Percentiles rank a stretch among this genome's conserved stretches.
Evolutionary conservation across 2,329 filamentous ascomycete genomes (phyloP).

Genomic region (Leptographium wingfieldii): DNA sequence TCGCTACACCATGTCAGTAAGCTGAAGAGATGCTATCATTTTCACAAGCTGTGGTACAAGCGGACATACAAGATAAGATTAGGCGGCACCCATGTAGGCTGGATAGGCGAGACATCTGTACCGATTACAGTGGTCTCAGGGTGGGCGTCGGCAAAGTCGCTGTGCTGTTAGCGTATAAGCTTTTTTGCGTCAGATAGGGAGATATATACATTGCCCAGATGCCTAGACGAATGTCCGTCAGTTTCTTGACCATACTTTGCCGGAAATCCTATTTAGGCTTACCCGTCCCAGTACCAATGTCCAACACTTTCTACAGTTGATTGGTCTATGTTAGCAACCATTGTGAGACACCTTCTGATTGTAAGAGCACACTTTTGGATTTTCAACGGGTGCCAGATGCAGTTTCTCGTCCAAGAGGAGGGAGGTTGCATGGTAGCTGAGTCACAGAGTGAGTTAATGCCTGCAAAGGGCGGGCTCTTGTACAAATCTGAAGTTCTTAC

Average conservation of each 20-base stretch:
- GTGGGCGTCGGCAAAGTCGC: not conserved
- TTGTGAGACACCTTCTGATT: too few relatives aligned
- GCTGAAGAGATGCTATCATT: not conserved
- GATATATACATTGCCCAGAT: not conserved
- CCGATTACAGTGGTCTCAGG: not conserved
- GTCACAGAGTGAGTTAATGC: not conserved
- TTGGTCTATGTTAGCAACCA: too few relatives aligned
- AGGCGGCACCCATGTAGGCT: not conserved
- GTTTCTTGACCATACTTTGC: too few relatives aligned
- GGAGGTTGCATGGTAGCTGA: not conserved
- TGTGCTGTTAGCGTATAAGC: not conserved
- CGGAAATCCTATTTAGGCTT: too few relatives aligned
- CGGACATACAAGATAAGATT: slow-evolving; percentile 22
- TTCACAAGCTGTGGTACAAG: not conserved
- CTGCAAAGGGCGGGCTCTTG: too few relatives aligned
- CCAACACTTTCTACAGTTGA: not conserved
- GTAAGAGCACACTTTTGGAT: not conserved
- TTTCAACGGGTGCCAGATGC: not conserved
- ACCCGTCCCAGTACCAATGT: not conserved
- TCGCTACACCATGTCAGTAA: slow-evolving; percentile 18
- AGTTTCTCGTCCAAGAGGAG: not conserved
- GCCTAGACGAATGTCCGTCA: not conserved
- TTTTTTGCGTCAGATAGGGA: too few relatives aligned
- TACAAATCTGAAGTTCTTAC: not conserved
- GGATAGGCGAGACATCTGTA: not conserved